Evolutionary conservation across 2,329 filamentous ascomycete species (phyloP).

Genomic region (Allantophomopsis lycopodina): DNA sequence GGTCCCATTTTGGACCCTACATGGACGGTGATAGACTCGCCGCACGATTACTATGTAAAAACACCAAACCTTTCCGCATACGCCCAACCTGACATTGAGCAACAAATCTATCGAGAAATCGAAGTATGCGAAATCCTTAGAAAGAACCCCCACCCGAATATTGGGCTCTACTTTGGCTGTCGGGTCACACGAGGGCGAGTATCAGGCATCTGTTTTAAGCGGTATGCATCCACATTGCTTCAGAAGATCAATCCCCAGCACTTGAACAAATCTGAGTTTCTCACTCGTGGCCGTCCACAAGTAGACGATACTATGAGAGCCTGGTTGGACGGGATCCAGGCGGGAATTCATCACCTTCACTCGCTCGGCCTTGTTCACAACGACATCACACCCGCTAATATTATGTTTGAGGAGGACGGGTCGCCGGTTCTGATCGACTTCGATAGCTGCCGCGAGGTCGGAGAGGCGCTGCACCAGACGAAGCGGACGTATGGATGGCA

Average conservation of each 20-base stretch:
- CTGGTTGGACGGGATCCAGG: conserved; percentile 8
- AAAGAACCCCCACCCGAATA: conserved; percentile 15
- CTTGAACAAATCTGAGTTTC: conserved; percentile 10
- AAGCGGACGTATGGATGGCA: neutral
- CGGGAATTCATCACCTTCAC: conserved; percentile 17
- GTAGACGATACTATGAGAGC: conserved; percentile 1
- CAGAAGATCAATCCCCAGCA: conserved; percentile 9
- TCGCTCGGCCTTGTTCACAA: conserved; percentile 16
- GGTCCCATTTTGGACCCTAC: no score
- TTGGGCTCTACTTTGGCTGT: conserved; percentile 13
- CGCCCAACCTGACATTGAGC: no score
- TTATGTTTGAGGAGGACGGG: conserved; percentile 15
- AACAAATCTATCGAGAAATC: neutral
- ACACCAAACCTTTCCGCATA: no score
- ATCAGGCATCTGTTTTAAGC: conserved; percentile 13
- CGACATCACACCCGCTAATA: conserved; percentile 18
- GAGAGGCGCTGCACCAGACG: conserved; percentile 6
- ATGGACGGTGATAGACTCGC: no score
- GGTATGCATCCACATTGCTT: conserved; percentile 11
- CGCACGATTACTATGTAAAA: no score
- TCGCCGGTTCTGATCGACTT: conserved; percentile 17
- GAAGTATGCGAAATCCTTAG: conserved; percentile 11
- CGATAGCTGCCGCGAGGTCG: conserved; percentile 14
- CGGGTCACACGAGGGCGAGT: conserved; percentile 8
- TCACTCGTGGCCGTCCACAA: conserved; percentile 1